Conservation (phyloP, 2,329 filamentous ascomycete genomes). For the Penicillium digitatum region DNA sequence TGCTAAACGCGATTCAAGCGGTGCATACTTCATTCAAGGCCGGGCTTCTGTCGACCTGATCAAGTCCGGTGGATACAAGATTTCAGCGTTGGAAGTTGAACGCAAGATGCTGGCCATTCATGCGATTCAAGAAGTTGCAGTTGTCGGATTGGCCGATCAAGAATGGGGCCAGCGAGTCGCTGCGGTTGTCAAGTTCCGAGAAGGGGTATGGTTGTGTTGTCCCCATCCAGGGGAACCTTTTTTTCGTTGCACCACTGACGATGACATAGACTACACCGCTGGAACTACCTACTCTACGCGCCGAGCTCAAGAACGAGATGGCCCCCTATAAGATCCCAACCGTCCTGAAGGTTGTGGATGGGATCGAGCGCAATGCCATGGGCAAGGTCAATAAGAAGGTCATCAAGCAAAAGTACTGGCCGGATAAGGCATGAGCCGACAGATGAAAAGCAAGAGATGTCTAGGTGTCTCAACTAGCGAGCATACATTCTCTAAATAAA, state of each 20-base stretch:
- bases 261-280: constrained; percentile 23
- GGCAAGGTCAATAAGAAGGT: constrained; percentile 63
- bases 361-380: constrained; percentile 64
- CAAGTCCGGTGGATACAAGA: constrained; percentile 55
- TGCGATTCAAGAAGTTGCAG: constrained; percentile 50
- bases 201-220: constrained; percentile 27
- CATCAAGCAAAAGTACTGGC: constrained; percentile 40
- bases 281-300: constrained; percentile 32
- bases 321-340: constrained; percentile 93
- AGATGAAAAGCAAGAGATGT: neutral
- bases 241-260: neutral
- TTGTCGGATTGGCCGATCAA: constrained; percentile 52
- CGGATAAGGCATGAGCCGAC: constrained; percentile 17
- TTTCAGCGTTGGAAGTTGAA: constrained; percentile 54
- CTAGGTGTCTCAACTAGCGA: neutral
- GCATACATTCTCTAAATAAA: neutral
- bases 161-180: constrained; percentile 55
- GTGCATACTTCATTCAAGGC: constrained; percentile 53
- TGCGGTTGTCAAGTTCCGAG: constrained; percentile 47
- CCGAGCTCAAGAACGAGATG: constrained; percentile 46
- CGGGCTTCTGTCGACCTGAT: constrained; percentile 53
- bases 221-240: neutral
- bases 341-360: constrained; percentile 73
- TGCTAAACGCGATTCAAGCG: constrained; percentile 31
- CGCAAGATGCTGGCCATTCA: constrained; percentile 50